These are phyloP conservation scores for Diospyros kaki DNA, from an alignment of 148 eudicot species.

Conservation along the genomic window DNA sequence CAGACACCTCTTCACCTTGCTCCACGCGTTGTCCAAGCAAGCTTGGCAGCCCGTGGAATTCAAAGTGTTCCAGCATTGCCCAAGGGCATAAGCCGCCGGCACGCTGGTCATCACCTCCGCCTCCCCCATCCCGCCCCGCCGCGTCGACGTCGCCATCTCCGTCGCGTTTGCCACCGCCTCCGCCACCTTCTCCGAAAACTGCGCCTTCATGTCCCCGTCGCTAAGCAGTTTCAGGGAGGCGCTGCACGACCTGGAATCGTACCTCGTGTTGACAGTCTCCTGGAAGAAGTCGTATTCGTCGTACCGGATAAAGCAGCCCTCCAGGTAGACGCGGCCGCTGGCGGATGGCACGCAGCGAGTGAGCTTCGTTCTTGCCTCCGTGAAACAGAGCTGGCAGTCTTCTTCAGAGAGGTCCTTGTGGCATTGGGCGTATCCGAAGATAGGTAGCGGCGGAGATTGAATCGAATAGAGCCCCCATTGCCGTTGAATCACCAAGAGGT, in stretches of 20 bases:
- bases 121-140: conserved; percentile 28
- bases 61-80: conserved; percentile 51
- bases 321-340: conserved; percentile 37
- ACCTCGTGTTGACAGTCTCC: conserved; percentile 21
- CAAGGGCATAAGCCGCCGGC: conserved; percentile 37
- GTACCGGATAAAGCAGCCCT: conserved; percentile 44
- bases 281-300: conserved; percentile 29
- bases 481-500: background rate
- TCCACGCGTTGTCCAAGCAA: conserved; percentile 41
- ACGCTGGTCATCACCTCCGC: conserved; percentile 10
- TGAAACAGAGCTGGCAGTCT: conserved; percentile 50
- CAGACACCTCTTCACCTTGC: conserved; percentile 25
- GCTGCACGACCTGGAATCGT: conserved; percentile 27
- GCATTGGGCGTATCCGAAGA: conserved; percentile 42
- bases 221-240: background rate
- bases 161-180: conserved; percentile 29
- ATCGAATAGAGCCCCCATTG: conserved; percentile 5
- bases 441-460: background rate
- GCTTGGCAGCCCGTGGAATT: conserved; percentile 30
- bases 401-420: conserved; percentile 27
- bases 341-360: conserved; percentile 38
- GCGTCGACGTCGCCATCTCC: conserved; percentile 16
- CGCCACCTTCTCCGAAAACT: conserved; percentile 20
- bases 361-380: conserved; percentile 37
- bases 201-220: background rate